A percentile compares a stretch with the other conserved stretches of the same genome.
Evolutionary conservation across 2,329 filamentous ascomycete species (phyloP).

Genomic region (Fusarium austroafricanum): DNA sequence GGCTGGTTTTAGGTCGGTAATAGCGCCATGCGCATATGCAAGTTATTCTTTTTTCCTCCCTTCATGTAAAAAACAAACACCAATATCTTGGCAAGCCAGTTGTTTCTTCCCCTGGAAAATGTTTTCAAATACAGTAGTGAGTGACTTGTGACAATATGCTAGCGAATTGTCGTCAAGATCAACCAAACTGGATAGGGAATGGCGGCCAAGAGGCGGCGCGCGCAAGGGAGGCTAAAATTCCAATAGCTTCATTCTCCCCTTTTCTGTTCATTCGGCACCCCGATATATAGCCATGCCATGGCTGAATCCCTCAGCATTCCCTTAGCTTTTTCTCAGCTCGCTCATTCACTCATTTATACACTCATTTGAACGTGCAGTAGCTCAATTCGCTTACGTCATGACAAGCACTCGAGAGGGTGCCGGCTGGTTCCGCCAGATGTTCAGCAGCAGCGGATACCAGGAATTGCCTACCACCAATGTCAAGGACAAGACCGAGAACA

Average conservation of each 20-base stretch:
- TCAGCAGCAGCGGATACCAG: slow-evolving; percentile 14
- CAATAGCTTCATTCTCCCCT: slow-evolving; percentile 17
- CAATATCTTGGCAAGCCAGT: slow-evolving; percentile 8
- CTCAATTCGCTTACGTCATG: slow-evolving; percentile 17
- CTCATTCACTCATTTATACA: slow-evolving; percentile 4
- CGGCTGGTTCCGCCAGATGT: slow-evolving; percentile 28
- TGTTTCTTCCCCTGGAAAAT: neutral
- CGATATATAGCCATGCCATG: slow-evolving; percentile 10
- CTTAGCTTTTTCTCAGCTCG: neutral
- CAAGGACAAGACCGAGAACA: slow-evolving; percentile 18
- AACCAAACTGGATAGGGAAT: slow-evolving; percentile 2
- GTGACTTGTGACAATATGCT: neutral
- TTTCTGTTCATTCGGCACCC: slow-evolving; percentile 1
- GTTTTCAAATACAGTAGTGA: neutral
- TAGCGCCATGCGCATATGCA: neutral
- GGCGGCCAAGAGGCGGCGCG: neutral
- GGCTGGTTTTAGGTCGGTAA: neutral
- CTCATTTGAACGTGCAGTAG: slow-evolving; percentile 2
- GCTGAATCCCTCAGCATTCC: neutral
- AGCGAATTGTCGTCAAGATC: neutral
- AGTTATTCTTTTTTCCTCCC: slow-evolving; percentile 12
- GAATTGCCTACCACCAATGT: slow-evolving; percentile 19
- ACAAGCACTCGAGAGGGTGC: neutral
- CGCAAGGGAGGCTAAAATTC: slow-evolving; percentile 22
- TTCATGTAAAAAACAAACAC: slow-evolving; percentile 3